Conservation (phyloP, 2,329 filamentous ascomycete species). For the Phyllosticta citribraziliensis region DNA sequence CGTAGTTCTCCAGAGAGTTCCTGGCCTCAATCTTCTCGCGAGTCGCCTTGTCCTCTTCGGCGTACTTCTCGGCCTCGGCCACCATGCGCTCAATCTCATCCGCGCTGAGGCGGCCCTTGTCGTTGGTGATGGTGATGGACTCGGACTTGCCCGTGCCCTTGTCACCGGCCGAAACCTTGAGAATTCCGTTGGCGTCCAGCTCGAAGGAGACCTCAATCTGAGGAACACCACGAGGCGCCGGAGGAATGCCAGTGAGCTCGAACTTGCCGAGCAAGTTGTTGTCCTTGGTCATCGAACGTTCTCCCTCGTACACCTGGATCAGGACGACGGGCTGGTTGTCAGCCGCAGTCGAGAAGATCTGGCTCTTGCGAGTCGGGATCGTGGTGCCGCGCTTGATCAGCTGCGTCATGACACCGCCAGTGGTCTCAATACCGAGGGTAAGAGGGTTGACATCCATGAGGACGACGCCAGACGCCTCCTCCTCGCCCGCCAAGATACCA, state of each 20-base stretch:
- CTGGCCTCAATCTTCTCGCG: slow-evolving; percentile 94
- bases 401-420: slow-evolving; percentile 95
- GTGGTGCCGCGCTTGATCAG: slow-evolving; percentile 89
- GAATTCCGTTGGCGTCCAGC: slow-evolving; percentile 95
- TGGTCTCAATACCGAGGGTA: slow-evolving; percentile 94
- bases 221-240: slow-evolving; percentile 89
- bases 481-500: slow-evolving; percentile 86
- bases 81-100: slow-evolving; percentile 99
- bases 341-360: slow-evolving; percentile 94
- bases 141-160: slow-evolving; percentile 98
- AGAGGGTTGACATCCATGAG: slow-evolving; percentile 97
- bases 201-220: slow-evolving; percentile 98
- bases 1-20: slow-evolving; percentile 98
- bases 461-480: slow-evolving; percentile 68
- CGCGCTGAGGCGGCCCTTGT: slow-evolving; percentile 92
- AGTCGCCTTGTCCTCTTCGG: slow-evolving; percentile 97
- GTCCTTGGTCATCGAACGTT: slow-evolving; percentile 88
- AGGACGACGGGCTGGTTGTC: slow-evolving; percentile 94
- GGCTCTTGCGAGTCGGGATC: slow-evolving; percentile 91
- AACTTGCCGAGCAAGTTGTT: slow-evolving; percentile 98
- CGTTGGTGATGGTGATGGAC: slow-evolving; percentile 98
- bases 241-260: slow-evolving; percentile 90
- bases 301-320: slow-evolving; percentile 93
- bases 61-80: slow-evolving; percentile 93
- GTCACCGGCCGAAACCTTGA: slow-evolving; percentile 91